phyloP scores from a whole-genome alignment of 2,329 filamentous ascomycete species.

The Fusarium pseudoanthophilum region DNA sequence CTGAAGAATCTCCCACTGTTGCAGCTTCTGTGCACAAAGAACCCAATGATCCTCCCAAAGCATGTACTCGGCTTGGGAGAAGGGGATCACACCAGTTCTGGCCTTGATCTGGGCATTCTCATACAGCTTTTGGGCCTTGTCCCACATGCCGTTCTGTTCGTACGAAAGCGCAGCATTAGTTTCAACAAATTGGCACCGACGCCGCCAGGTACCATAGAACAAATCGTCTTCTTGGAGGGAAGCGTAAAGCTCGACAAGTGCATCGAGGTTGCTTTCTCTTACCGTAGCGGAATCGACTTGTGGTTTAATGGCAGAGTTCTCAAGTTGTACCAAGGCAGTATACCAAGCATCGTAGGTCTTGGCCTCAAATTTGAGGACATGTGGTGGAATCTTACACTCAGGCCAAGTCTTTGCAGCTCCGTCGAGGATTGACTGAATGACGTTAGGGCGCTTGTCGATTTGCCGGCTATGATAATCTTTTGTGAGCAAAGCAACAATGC shows the following conservation, averaged over 20 bases:
- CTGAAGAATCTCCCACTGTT: conserved; percentile 98
- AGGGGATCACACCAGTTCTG: conserved; percentile 92
- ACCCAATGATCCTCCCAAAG: conserved; percentile 99
- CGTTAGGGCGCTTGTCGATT: conserved; percentile 94
- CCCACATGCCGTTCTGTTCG: conserved; percentile 99
- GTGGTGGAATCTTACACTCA: conserved; percentile 90
- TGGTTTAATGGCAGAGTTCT: conserved; percentile 87
- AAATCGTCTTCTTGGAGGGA: conserved; percentile 93
- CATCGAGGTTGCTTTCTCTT: conserved; percentile 94
- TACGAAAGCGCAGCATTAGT: conserved; percentile 97
- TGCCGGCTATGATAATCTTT: conserved; percentile 97
- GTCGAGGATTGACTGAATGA: conserved; percentile 90
- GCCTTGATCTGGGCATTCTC: conserved; percentile 98
- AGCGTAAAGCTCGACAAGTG: conserved; percentile 92
- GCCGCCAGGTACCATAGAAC: conserved; percentile 97
- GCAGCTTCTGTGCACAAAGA: conserved; percentile 94
- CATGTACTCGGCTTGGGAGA: conserved; percentile 97
- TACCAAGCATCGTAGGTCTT: conserved; percentile 98
- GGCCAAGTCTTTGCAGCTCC: conserved; percentile 87
- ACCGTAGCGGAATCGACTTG: conserved; percentile 85
- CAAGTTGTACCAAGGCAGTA: conserved; percentile 88
- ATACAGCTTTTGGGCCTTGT: conserved; percentile 97
- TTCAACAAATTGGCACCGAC: conserved; percentile 95
- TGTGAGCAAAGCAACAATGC: conserved; percentile 87
- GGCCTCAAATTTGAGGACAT: conserved; percentile 94